phyloP scores from a whole-genome alignment of 306 rosid species.

The Lotus japonicus region DNA sequence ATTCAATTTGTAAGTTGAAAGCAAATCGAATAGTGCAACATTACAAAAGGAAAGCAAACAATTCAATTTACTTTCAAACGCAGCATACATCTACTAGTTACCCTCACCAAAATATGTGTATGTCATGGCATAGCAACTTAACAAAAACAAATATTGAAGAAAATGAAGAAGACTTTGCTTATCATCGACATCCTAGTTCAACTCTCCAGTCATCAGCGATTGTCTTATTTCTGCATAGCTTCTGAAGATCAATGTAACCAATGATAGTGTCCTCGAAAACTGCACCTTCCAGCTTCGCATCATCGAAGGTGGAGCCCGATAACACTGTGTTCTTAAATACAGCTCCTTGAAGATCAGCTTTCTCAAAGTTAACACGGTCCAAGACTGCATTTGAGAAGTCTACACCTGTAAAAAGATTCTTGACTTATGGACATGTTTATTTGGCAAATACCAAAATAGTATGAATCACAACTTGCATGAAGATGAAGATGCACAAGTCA shows the following conservation, averaged over 20 bases:
- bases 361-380: conserved; percentile 84
- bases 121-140: background rate
- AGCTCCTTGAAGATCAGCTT: conserved; percentile 91
- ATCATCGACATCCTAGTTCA: conserved; percentile 84
- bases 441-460: background rate
- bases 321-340: conserved; percentile 62
- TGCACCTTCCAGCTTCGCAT: conserved; percentile 67
- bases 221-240: conserved; percentile 64
- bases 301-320: conserved; percentile 84
- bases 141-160: background rate
- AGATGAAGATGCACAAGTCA: background rate
- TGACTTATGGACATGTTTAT: background rate
- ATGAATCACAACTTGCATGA: background rate
- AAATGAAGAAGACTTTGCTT: background rate
- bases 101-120: conserved; percentile 12
- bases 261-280: conserved; percentile 90
- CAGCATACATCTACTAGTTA: conserved; percentile 12
- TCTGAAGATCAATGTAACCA: conserved; percentile 90
- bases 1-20: conserved; percentile 20
- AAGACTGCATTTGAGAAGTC: conserved; percentile 88
- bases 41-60: background rate
- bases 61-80: conserved; percentile 18
- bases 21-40: background rate
- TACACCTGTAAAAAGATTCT: conserved; percentile 46
- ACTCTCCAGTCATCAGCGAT: conserved; percentile 60